phyloP scores from a whole-genome alignment of 192 early-diverging fungal genomes.

The Diversispora epigaea region DNA sequence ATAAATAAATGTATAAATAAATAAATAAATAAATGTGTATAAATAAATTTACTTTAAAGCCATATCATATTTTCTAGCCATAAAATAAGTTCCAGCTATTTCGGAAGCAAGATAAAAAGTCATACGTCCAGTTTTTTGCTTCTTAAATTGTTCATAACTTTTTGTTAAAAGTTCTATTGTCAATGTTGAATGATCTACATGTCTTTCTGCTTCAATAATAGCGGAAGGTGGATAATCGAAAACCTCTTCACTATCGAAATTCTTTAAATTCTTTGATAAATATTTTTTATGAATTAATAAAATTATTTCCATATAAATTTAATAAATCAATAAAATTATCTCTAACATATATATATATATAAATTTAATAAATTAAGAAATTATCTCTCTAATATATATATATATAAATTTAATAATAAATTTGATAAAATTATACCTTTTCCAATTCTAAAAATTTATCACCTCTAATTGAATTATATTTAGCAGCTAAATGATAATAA shows the following conservation, averaged over 20 bases:
- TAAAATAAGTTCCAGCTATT: constrained; percentile 82
- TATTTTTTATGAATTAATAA: too few species aligned
- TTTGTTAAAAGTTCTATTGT: constrained; percentile 87
- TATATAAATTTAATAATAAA: not conserved
- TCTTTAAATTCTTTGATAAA: too few species aligned
- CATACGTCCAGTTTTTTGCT: constrained; percentile 68
- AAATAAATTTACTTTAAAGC: constrained; percentile 57
- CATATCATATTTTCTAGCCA: constrained; percentile 79
- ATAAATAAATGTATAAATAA: not conserved
- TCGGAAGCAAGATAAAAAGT: constrained; percentile 83
- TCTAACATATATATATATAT: too few species aligned
- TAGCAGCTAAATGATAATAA: constrained; percentile 77
- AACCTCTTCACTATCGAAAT: not conserved
- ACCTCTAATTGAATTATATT: constrained; percentile 70
- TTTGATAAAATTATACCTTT: constrained; percentile 17
- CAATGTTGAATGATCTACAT: constrained; percentile 62
- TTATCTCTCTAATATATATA: too few species aligned
- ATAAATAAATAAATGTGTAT: constrained; percentile 1
- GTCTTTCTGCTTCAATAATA: constrained; percentile 46
- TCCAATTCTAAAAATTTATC: constrained; percentile 54
- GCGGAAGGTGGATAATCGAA: constrained; percentile 41
- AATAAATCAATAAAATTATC: too few species aligned
- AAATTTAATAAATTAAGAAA: not conserved
- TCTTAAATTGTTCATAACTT: constrained; percentile 88
- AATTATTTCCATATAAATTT: too few species aligned